A percentile compares a stretch with the other conserved stretches of the same genome.
Conservation (phyloP, 2,329 filamentous ascomycete species). For the Sporothrix pallida region DNA sequence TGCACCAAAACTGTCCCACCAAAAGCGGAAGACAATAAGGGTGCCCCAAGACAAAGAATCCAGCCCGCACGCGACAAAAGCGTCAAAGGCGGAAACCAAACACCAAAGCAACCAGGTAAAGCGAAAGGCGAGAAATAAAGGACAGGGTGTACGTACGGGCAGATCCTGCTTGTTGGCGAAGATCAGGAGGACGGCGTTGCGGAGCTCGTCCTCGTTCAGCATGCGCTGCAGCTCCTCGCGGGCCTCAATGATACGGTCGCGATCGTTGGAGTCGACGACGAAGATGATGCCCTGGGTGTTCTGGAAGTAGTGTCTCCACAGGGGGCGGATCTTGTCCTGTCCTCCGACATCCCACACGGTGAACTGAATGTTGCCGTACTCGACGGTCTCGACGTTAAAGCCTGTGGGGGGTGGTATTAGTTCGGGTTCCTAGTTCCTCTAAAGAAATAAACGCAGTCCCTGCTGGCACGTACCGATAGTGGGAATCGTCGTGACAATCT, state of each 20-base stretch:
- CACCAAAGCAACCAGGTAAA: not conserved
- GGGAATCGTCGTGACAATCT: constrained; percentile 98
- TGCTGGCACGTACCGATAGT: constrained; percentile 76
- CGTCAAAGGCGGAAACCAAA: not conserved
- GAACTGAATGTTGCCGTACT: constrained; percentile 99
- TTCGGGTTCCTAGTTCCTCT: not conserved
- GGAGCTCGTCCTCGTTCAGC: constrained; percentile 98
- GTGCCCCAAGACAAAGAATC: constrained; percentile 20
- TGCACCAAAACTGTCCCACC: constrained; percentile 14
- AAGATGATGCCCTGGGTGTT: constrained; percentile 99
- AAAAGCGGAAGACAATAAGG: constrained; percentile 26
- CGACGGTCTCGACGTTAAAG: constrained; percentile 99
- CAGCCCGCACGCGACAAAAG: not conserved
- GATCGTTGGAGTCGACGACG: constrained; percentile 98
- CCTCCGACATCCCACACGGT: constrained; percentile 99
- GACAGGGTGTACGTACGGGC: constrained; percentile 66
- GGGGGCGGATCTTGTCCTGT: constrained; percentile 99
- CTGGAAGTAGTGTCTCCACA: constrained; percentile 99
- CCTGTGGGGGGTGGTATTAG: constrained; percentile 56
- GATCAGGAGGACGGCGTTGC: constrained; percentile 93
- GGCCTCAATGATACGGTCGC: constrained; percentile 96
- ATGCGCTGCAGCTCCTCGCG: constrained; percentile 96
- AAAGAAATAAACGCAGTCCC: no score
- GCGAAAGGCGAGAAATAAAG: constrained; percentile 39
- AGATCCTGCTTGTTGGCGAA: constrained; percentile 99